A percentile compares a stretch with the other conserved stretches of the same genome.
Evolutionary conservation across 2,329 filamentous ascomycete genomes (phyloP).

Genomic region (Paecilomyces niveus): DNA sequence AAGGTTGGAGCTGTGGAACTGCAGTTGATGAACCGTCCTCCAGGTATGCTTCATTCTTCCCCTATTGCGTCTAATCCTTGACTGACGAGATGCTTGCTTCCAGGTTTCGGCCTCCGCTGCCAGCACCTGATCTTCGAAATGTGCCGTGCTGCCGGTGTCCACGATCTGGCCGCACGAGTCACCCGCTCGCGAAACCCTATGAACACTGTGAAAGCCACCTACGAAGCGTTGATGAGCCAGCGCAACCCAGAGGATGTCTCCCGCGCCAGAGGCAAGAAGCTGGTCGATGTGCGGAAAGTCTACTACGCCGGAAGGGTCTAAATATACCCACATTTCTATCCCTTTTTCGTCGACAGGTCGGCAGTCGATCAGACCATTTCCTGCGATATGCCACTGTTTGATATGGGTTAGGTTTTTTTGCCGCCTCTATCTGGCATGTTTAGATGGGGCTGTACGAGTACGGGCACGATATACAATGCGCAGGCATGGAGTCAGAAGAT

Average conservation of each 20-base stretch:
- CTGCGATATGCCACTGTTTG: background rate
- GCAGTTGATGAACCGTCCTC: constrained; percentile 72
- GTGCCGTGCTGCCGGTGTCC: constrained; percentile 76
- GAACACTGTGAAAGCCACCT: constrained; percentile 93
- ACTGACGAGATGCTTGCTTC: constrained; percentile 4
- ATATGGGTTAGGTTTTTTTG: background rate
- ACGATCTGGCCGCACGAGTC: constrained; percentile 77
- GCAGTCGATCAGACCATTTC: background rate
- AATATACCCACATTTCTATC: constrained; percentile 7
- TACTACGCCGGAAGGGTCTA: constrained; percentile 81
- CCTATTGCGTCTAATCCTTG: constrained; percentile 1
- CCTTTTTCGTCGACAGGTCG: background rate
- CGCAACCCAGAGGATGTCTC: constrained; percentile 84
- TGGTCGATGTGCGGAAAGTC: constrained; percentile 93
- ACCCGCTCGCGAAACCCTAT: constrained; percentile 87
- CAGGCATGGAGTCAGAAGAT: background rate
- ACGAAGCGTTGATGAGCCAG: constrained; percentile 75
- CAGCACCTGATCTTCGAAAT: constrained; percentile 93
- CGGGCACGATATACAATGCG: constrained; percentile 2
- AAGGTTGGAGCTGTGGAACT: constrained; percentile 89
- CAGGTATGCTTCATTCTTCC: constrained; percentile 56
- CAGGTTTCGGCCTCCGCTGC: constrained; percentile 90
- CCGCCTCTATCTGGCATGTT: background rate
- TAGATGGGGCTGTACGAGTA: constrained; percentile 7
- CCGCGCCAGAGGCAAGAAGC: constrained; percentile 80